Evolutionary conservation across 179 eudicot genomes (phyloP).

Genomic region (Silene noctiflora): DNA sequence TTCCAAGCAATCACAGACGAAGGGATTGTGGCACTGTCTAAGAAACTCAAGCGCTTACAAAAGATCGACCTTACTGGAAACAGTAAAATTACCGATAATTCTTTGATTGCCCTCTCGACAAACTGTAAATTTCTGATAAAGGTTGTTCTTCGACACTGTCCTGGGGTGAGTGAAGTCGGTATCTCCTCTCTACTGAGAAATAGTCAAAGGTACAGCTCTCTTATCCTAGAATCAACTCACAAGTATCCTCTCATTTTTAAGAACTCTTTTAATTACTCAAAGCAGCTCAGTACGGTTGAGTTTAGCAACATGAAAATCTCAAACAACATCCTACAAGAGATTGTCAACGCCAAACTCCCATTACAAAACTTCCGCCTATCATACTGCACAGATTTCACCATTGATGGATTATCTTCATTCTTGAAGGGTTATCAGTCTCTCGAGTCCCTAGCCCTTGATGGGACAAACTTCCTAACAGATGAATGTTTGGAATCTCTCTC

Average conservation of each 20-base stretch:
- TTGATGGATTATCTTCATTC: conserved; percentile 12
- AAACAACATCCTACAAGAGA: conserved; percentile 15
- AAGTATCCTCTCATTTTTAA: conserved; percentile 2
- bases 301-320: conserved; percentile 22
- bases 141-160: conserved; percentile 16
- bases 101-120: conserved; percentile 24
- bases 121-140: conserved; percentile 26
- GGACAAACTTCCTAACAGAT: conserved; percentile 19
- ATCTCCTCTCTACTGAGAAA: conserved; percentile 20
- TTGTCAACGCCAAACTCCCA: conserved; percentile 20
- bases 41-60: conserved; percentile 21
- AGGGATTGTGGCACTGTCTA: conserved; percentile 25
- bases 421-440: conserved; percentile 23
- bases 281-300: conserved; percentile 12
- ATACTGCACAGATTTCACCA: conserved; percentile 15
- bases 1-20: conserved; percentile 17
- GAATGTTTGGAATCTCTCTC: conserved; percentile 15
- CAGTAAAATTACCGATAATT: conserved; percentile 24
- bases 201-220: conserved; percentile 20
- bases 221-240: conserved; percentile 16
- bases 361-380: conserved; percentile 16
- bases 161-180: conserved; percentile 16
- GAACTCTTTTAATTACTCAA: conserved; percentile 9
- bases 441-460: conserved; percentile 16
- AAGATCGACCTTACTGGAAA: conserved; percentile 30